A percentile compares a stretch with the other conserved stretches of the same genome.
Evolutionary conservation across 495 filamentous ascomycete genomes (phyloP).

Genomic region (Clohesyomyces aquaticus): DNA sequence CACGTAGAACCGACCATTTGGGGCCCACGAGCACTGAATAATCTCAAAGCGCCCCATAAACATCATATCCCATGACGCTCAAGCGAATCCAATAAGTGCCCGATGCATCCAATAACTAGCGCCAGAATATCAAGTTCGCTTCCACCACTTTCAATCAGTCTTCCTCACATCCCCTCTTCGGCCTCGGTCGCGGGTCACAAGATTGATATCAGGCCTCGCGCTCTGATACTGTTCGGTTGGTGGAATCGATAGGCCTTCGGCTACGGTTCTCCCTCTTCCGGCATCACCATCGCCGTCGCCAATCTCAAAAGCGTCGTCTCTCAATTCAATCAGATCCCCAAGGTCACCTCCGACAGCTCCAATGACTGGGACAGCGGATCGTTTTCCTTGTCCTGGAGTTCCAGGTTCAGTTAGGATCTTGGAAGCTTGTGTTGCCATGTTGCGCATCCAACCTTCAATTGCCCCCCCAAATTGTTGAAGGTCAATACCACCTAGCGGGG

Average conservation of each 20-base stretch:
- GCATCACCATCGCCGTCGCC: conserved; percentile 34
- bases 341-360: conserved; percentile 46
- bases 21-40: neutral
- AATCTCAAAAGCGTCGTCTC: conserved; percentile 59
- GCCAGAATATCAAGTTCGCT: too few relatives aligned
- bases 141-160: conserved; percentile 11
- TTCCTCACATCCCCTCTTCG: conserved; percentile 13
- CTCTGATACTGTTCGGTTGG: conserved; percentile 28
- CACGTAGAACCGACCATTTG: neutral
- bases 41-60: neutral
- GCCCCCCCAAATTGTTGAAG: conserved; percentile 83
- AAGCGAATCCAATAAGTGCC: too few relatives aligned
- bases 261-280: conserved; percentile 12
- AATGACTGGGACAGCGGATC: conserved; percentile 45
- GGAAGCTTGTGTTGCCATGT: conserved; percentile 66
- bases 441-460: conserved; percentile 87
- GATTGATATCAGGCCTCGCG: conserved; percentile 19
- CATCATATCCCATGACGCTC: conserved; percentile 1
- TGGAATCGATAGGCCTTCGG: neutral
- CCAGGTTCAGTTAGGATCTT: conserved; percentile 50
- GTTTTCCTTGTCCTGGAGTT: conserved; percentile 40
- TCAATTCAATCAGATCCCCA: conserved; percentile 85
- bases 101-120: conserved; percentile 7
- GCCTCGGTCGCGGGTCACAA: conserved; percentile 12
- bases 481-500: conserved; percentile 44